Base-by-base conservation (phyloP, 345 rosid genomes). In the Conringia planisiliqua region DNA sequence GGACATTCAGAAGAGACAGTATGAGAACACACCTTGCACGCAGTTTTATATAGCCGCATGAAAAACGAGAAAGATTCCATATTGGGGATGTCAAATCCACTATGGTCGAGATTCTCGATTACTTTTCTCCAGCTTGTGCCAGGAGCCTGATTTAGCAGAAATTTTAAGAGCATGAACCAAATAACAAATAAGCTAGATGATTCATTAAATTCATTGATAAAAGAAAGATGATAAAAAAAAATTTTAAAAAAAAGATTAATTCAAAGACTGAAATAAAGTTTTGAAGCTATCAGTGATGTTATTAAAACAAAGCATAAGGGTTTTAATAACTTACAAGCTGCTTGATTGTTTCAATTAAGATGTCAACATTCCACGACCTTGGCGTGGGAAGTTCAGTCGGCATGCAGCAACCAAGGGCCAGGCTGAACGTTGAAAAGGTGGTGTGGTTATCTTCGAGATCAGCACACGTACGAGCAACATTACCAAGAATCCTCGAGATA, bases 11-110 rank as follows among this genome's bases (percentile, higher is more conserved):
- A 51, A 40, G 50, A 71, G 54, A 18, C 39, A 38, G 56, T n/a
- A 47, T 66, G 67, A 78, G 61, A 66, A 48, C 62, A 70, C 82
- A 95, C 99, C 93, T 84, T 88, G 81, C 90, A 92, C 12, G 97
- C 93, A 68, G 78, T 79, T 75, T 82, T 83, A 79, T 87, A 95
- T 26, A 85, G 68, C 67, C 88, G 84, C 97, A 90, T 95, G 61
- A 95, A 85, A 68, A 95, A 85, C 36, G 87, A 76, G 78, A 95
- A 90, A 12, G 96, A 94, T 42, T 93, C 96, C 80, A 90, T 91
- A 48, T 79, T 84, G 57, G 97, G 97, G 79, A 90, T 76, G 75
- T 78, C 82, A 78, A 95, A 95, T 38, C 96, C 98, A 61, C 88
- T 96, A 40, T 95, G 85, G 82, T 95, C 99, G 67, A 95, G 83